Conservation (phyloP, 768 basidiomycete genomes). For the Tricholoma saponaceum region DNA sequence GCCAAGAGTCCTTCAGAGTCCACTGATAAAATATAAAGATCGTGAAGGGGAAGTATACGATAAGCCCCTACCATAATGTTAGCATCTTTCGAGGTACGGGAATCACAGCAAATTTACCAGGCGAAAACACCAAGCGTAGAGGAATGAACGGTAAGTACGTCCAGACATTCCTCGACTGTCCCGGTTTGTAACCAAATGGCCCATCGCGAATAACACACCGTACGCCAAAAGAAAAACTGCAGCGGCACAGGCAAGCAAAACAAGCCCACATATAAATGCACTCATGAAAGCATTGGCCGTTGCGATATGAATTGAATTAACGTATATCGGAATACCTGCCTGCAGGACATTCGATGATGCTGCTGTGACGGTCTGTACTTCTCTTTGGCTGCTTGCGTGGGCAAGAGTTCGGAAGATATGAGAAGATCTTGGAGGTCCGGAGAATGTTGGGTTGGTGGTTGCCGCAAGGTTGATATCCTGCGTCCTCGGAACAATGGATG, state of each 20-base stretch:
- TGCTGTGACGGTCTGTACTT: conserved; percentile 64
- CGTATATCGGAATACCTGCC: conserved; percentile 81
- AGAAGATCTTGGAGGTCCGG: background rate
- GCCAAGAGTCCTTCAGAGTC: conserved; percentile 86
- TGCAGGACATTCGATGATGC: conserved; percentile 63
- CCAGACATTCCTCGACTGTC: conserved; percentile 12
- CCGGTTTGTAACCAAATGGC: conserved; percentile 16
- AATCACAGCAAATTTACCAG: conserved; percentile 43
- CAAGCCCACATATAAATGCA: conserved; percentile 70
- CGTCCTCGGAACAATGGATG: background rate
- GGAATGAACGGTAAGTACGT: conserved; percentile 40
- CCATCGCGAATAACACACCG: conserved; percentile 31
- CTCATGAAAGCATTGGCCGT: conserved; percentile 91
- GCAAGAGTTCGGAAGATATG: conserved; percentile 6
- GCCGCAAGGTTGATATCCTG: background rate
- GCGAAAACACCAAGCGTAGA: conserved; percentile 60
- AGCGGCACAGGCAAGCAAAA: conserved; percentile 58
- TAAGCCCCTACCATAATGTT: conserved; percentile 43
- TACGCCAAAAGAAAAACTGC: conserved; percentile 51
- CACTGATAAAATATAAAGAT: conserved; percentile 88
- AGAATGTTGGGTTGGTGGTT: background rate
- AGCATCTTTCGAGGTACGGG: conserved; percentile 1
- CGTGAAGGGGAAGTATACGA: conserved; percentile 63
- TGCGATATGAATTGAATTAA: conserved; percentile 72
- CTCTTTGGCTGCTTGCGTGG: conserved; percentile 17